These are phyloP conservation scores for Betula pendula DNA, from an alignment of 306 rosid genomes.

Conservation along the genomic window DNA sequence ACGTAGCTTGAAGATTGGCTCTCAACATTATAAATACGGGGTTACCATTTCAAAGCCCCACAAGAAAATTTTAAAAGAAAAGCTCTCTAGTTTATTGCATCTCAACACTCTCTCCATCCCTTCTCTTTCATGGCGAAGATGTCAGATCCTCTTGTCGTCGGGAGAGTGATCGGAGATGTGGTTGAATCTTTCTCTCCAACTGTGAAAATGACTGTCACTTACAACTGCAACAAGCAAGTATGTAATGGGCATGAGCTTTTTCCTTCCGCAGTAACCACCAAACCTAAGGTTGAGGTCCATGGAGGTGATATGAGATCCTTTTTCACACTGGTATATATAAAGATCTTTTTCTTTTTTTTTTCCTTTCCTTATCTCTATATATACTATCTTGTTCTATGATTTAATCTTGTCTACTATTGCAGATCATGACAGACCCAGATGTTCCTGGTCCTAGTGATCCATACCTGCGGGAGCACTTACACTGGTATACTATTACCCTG, in stretches of 20 bases:
- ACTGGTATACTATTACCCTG: constrained; percentile 60
- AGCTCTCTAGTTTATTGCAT: background rate
- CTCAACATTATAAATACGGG: constrained; percentile 51
- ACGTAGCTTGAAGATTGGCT: constrained; percentile 10
- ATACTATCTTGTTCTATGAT: background rate
- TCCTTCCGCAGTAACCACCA: constrained; percentile 58
- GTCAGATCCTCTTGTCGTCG: constrained; percentile 69
- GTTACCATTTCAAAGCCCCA: constrained; percentile 29
- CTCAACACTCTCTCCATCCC: background rate
- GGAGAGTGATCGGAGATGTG: constrained; percentile 85
- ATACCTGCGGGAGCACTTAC: constrained; percentile 80
- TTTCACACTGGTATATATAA: constrained; percentile 68
- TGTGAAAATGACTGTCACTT: constrained; percentile 52
- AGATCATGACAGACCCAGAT: constrained; percentile 94
- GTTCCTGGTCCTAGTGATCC: constrained; percentile 99
- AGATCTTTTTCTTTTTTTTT: background rate
- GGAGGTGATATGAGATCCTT: constrained; percentile 87
- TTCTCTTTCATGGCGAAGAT: constrained; percentile 25
- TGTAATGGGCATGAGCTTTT: constrained; percentile 77
- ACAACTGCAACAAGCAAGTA: constrained; percentile 58
- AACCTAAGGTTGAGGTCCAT: constrained; percentile 81
- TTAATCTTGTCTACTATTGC: constrained; percentile 1
- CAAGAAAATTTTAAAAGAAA: background rate
- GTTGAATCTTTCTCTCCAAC: constrained; percentile 61
- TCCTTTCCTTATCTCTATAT: background rate